Evolutionary conservation across 176 grass and related monocot species (phyloP).

Genomic region (Pharus latifolius): DNA sequence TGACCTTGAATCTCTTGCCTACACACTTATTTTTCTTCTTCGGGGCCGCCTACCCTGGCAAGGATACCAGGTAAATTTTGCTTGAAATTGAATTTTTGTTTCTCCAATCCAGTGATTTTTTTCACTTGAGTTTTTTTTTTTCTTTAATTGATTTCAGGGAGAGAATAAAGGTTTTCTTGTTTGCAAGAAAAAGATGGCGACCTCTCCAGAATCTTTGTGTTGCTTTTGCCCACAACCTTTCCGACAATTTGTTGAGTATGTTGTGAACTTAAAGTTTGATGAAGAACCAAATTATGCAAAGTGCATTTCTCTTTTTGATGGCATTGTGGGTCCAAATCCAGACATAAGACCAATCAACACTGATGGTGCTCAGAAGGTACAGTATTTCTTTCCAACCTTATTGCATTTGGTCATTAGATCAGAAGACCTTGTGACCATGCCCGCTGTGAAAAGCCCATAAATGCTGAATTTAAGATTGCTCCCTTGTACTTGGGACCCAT

Average conservation of each 20-base stretch:
- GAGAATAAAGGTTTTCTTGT: conserved; percentile 96
- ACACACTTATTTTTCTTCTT: conserved; percentile 94
- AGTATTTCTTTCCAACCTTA: conserved; percentile 2
- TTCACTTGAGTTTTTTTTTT: conserved; percentile 5
- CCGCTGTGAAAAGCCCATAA: neutral
- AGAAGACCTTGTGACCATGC: neutral
- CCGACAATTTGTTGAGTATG: conserved; percentile 74
- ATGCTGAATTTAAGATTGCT: neutral
- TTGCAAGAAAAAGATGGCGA: conserved; percentile 96
- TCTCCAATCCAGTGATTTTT: neutral
- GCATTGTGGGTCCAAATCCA: conserved; percentile 85
- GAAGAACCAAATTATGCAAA: conserved; percentile 90
- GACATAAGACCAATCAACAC: conserved; percentile 91
- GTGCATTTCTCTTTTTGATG: conserved; percentile 97
- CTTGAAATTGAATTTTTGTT: neutral
- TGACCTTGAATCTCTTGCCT: conserved; percentile 92
- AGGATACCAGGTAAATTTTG: conserved; percentile 71
- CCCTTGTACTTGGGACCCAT: neutral
- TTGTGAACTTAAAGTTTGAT: conserved; percentile 88
- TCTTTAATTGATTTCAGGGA: conserved; percentile 45
- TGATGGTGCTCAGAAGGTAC: conserved; percentile 95
- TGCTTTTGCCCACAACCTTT: conserved; percentile 84
- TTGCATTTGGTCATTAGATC: conserved; percentile 1
- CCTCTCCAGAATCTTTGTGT: conserved; percentile 79
- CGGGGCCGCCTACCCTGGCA: conserved; percentile 88